Conservation (phyloP, 805 yeast genomes). For the Teunomyces tritomae region DNA sequence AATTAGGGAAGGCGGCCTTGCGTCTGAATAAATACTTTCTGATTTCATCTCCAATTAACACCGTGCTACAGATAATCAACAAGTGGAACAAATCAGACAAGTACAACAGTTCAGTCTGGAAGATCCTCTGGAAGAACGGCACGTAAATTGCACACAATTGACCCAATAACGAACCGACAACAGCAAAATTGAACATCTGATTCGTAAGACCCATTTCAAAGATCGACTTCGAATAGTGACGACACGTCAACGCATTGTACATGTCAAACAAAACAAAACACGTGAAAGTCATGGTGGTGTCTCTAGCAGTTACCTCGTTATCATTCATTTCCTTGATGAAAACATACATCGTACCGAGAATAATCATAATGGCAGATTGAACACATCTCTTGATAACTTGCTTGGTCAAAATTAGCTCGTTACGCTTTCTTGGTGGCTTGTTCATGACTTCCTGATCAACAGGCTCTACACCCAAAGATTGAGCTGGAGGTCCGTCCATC, state of each 20-base stretch:
- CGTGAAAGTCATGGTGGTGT: conserved; percentile 98
- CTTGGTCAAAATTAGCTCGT: conserved; percentile 76
- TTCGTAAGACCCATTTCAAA: conserved; percentile 80
- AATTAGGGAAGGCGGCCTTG: conserved; percentile 13
- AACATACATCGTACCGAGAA: conserved; percentile 82
- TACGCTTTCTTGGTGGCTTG: conserved; percentile 90
- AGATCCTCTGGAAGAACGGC: conserved; percentile 87
- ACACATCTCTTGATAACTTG: conserved; percentile 69
- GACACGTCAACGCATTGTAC: conserved; percentile 94
- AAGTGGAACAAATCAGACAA: conserved; percentile 68
- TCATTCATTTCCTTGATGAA: conserved; percentile 86
- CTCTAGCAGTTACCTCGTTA: conserved; percentile 81
- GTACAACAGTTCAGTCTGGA: conserved; percentile 90
- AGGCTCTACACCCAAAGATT: conserved; percentile 94
- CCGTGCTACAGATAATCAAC: conserved; percentile 66
- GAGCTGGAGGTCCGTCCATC: conserved; percentile 99
- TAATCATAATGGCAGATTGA: conserved; percentile 73
- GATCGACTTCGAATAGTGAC: conserved; percentile 81
- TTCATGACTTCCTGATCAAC: conserved; percentile 95
- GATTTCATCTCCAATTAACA: conserved; percentile 80
- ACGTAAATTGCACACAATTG: conserved; percentile 91
- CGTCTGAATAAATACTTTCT: conserved; percentile 51
- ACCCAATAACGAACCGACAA: conserved; percentile 81
- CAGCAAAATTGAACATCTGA: conserved; percentile 91
- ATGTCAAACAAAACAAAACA: conserved; percentile 94